phyloP scores from a whole-genome alignment of 1,284 basidiomycete genomes.

The Phlebopus sp. region DNA sequence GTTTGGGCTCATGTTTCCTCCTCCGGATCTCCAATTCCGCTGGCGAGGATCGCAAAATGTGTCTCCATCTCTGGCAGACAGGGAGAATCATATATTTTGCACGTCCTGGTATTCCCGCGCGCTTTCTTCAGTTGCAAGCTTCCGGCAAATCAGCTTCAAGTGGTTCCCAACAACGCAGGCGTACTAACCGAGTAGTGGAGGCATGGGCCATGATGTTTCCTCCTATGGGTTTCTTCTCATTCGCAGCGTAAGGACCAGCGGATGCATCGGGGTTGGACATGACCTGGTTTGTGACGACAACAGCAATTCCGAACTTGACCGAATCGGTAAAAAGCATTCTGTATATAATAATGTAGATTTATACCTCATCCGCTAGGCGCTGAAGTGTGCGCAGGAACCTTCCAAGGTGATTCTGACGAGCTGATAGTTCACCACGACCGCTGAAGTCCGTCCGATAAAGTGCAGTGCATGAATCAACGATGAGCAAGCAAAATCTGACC shows the following conservation, averaged over 20 bases:
- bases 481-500: constrained; percentile 87
- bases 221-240: constrained; percentile 97
- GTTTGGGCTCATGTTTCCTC: constrained; percentile 56
- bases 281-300: constrained; percentile 98
- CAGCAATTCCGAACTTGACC: constrained; percentile 89
- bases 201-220: constrained; percentile 97
- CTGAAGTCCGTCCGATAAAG: constrained; percentile 96
- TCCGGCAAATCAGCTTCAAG: constrained; percentile 13
- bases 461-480: constrained; percentile 96
- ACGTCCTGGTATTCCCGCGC: constrained; percentile 89
- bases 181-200: constrained; percentile 79
- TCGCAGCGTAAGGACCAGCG: constrained; percentile 83
- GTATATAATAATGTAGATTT: constrained; percentile 14
- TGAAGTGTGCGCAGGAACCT: constrained; percentile 94
- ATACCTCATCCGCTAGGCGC: constrained; percentile 92
- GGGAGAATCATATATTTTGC: constrained; percentile 97
- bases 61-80: constrained; percentile 97
- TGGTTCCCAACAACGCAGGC: background rate
- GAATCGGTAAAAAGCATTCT: constrained; percentile 13
- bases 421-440: constrained; percentile 93
- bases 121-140: constrained; percentile 93
- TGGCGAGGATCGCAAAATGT: constrained; percentile 88
- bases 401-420: constrained; percentile 95
- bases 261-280: constrained; percentile 96
- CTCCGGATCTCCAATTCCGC: constrained; percentile 90